A percentile compares a stretch with the other conserved stretches of the same genome.
phyloP scores from a whole-genome alignment of 257 asterid species.

The Buddleja alternifolia region DNA sequence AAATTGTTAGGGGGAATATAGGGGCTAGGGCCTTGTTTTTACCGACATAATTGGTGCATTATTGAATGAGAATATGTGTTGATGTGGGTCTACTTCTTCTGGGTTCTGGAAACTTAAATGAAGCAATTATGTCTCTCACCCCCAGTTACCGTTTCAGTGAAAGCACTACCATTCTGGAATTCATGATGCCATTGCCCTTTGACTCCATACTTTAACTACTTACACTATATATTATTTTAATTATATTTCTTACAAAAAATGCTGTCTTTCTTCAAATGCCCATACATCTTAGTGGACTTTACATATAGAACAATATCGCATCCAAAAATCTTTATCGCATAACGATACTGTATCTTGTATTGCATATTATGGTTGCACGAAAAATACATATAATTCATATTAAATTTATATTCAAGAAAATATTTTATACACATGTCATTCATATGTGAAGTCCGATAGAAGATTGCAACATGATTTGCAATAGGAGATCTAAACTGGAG shows the following conservation, averaged over 20 bases:
- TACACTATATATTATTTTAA: not conserved
- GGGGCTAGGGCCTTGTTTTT: not conserved
- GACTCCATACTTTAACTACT: not conserved
- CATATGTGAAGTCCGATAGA: no score
- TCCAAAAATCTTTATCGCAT: no score
- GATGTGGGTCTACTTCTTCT: not conserved
- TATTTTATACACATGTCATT: no score
- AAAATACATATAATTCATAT: no score
- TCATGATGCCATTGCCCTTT: not conserved
- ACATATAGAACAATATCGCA: no score
- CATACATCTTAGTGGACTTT: no score
- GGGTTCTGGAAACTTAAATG: conserved; percentile 15
- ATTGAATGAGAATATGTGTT: conserved; percentile 7
- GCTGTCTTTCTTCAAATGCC: not conserved
- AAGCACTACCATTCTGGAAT: not conserved
- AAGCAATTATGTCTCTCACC: conserved; percentile 9
- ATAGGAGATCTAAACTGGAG: no score
- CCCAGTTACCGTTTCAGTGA: not conserved
- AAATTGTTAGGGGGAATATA: not conserved
- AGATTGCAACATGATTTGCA: no score
- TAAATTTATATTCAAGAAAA: no score
- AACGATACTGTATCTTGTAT: no score
- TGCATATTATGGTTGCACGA: no score
- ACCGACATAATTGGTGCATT: conserved; percentile 7
- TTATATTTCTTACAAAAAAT: not conserved